These are phyloP conservation scores for Microstegium vimineum DNA, from an alignment of 176 grass and related monocot species.

Conservation along the genomic window DNA sequence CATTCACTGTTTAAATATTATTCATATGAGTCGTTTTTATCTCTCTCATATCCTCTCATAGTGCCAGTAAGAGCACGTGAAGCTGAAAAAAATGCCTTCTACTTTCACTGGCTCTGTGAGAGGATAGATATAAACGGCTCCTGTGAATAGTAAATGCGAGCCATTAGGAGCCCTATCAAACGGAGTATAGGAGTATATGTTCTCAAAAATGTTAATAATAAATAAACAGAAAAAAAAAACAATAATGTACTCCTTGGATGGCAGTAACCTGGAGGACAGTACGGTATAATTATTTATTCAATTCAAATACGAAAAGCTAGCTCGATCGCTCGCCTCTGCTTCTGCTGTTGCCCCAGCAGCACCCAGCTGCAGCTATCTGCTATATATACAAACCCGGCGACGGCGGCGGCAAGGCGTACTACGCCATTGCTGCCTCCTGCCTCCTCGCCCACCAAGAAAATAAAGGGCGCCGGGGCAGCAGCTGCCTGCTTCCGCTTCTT, in stretches of 20 bases:
- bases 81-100: no score
- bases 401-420: neutral
- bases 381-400: conserved; percentile 22
- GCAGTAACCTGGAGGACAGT: neutral
- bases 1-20: no score
- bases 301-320: neutral
- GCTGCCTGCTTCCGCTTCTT: no score
- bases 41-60: no score
- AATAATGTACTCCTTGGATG: neutral
- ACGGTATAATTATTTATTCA: neutral
- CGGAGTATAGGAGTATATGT: no score
- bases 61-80: no score
- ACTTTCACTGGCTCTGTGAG: no score
- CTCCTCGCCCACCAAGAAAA: no score
- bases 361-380: neutral
- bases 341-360: neutral
- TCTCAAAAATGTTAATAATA: neutral
- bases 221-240: neutral
- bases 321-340: neutral
- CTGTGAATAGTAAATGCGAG: no score
- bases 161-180: no score
- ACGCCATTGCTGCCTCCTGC: conserved; percentile 13
- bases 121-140: no score
- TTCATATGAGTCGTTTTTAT: no score
- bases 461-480: neutral